Evolutionary conservation across 2,329 filamentous ascomycete species (phyloP).

Genomic region (Botrytis pseudocinerea): DNA sequence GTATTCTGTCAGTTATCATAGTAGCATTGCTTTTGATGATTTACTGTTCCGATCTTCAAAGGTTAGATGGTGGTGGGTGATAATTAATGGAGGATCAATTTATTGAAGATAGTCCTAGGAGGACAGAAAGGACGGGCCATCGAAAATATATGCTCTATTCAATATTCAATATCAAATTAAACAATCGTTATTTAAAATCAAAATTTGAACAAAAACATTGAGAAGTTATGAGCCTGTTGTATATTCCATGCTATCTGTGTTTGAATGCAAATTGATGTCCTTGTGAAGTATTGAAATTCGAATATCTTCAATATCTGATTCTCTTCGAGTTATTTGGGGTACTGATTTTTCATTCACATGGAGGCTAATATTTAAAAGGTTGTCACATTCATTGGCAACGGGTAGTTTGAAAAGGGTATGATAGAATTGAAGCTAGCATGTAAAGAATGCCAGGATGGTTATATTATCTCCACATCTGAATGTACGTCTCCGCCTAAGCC

Average conservation of each 20-base stretch:
- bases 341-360: background rate
- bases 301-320: background rate
- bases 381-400: background rate
- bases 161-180: background rate
- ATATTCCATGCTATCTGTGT: background rate
- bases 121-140: background rate
- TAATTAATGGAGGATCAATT: background rate
- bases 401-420: constrained; percentile 6
- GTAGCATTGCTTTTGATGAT: background rate
- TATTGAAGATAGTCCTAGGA: background rate
- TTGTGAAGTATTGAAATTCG: no score
- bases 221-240: background rate
- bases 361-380: background rate
- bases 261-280: background rate
- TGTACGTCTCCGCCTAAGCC: constrained; percentile 14
- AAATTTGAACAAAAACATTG: background rate
- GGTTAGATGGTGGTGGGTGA: background rate
- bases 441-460: constrained; percentile 15
- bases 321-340: background rate
- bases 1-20: background rate
- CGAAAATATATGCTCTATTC: background rate
- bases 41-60: background rate
- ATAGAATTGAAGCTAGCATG: constrained; percentile 21
- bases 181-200: background rate
- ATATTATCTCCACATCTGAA: constrained; percentile 14